These are phyloP conservation scores for Tetrastigma voinierianum DNA, from an alignment of 164 flowering plant species.

Conservation along the genomic window DNA sequence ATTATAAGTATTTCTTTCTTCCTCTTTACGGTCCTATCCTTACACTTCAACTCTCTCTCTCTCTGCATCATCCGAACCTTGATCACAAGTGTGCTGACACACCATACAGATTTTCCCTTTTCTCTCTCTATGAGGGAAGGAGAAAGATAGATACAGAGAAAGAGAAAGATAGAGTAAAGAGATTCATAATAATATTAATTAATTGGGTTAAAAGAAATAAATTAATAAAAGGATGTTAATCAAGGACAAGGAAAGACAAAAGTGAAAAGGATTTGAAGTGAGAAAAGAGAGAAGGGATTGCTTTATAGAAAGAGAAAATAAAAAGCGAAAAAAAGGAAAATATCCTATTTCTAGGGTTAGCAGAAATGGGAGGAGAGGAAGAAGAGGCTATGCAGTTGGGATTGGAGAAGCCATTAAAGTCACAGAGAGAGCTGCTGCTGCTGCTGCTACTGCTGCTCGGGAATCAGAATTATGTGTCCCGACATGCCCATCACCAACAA, in stretches of 20 bases:
- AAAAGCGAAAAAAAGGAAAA: not conserved
- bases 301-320: not conserved
- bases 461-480: too few species aligned
- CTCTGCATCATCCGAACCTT: too few species aligned
- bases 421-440: too few species aligned
- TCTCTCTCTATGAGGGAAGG: not conserved
- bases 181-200: not conserved
- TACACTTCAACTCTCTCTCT: too few species aligned
- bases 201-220: not conserved
- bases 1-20: too few species aligned
- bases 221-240: constrained; percentile 1
- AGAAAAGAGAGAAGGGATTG: constrained; percentile 4
- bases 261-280: constrained; percentile 15
- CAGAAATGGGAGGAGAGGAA: not conserved
- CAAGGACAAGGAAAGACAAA: constrained; percentile 24
- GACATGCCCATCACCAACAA: too few species aligned
- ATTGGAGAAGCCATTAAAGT: too few species aligned
- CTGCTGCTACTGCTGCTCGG: too few species aligned
- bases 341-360: constrained; percentile 2
- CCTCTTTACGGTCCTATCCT: too few species aligned
- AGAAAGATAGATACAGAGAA: too few species aligned
- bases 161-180: constrained; percentile 8
- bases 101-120: constrained; percentile 15
- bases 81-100: constrained; percentile 19
- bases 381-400: too few species aligned